These are phyloP conservation scores for Phaeoacremonium minimum DNA, from an alignment of 2,329 filamentous ascomycete species.

Conservation along the genomic window DNA sequence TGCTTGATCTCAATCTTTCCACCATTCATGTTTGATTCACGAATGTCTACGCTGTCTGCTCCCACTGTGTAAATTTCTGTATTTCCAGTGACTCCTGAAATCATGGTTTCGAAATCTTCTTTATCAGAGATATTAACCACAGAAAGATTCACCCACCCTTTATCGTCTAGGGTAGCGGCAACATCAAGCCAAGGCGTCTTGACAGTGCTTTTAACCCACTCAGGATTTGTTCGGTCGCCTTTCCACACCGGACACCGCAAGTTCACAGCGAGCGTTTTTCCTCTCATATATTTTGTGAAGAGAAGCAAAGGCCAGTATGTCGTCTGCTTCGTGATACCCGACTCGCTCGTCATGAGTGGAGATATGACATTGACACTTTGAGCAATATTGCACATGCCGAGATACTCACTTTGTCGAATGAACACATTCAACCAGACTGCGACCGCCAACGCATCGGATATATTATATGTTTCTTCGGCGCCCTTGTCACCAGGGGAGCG, in stretches of 20 bases:
- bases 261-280: conserved; percentile 62
- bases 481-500: conserved; percentile 66
- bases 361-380: conserved; percentile 75
- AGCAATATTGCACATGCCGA: conserved; percentile 76
- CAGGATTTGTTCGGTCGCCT: conserved; percentile 55
- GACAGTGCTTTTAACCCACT: conserved; percentile 59
- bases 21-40: conserved; percentile 56
- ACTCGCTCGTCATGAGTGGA: conserved; percentile 65
- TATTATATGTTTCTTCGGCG: conserved; percentile 68
- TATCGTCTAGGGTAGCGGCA: conserved; percentile 53
- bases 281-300: conserved; percentile 69
- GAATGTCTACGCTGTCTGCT: conserved; percentile 42
- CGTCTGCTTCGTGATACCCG: conserved; percentile 63
- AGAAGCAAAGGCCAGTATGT: conserved; percentile 71
- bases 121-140: conserved; percentile 69
- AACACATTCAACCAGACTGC: conserved; percentile 73
- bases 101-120: conserved; percentile 50
- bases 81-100: conserved; percentile 48
- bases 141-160: conserved; percentile 58
- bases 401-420: conserved; percentile 61
- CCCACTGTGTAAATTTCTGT: conserved; percentile 59
- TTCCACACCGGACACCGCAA: conserved; percentile 59
- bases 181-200: conserved; percentile 68
- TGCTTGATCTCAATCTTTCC: conserved; percentile 47
- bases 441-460: conserved; percentile 73